phyloP scores from a whole-genome alignment of 163 green algal genomes.

The Scenedesmus sp. region DNA sequence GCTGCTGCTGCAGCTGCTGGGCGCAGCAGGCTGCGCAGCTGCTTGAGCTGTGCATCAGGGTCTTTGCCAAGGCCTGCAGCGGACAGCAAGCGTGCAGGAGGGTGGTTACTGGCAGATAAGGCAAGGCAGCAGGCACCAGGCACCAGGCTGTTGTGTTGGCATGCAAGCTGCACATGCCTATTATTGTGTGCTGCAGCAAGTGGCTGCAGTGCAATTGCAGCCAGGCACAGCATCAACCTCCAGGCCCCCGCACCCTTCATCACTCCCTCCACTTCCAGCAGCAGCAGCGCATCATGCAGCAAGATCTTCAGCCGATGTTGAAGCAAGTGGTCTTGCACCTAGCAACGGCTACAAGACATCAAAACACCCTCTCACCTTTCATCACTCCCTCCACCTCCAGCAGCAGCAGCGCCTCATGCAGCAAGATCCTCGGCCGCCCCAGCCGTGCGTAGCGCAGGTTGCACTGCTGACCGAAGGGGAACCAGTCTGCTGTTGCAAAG shows the following conservation, averaged over 20 bases:
- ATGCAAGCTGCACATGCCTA: no score
- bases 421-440: background rate
- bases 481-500: conserved; percentile 72
- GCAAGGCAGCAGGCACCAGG: background rate
- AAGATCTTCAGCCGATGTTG: no score
- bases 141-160: background rate
- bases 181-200: no score
- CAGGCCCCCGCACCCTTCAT: no score
- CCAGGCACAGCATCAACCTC: no score
- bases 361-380: background rate
- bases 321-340: no score
- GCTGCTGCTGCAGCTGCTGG: background rate
- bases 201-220: no score
- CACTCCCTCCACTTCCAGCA: no score
- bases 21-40: background rate
- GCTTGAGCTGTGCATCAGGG: background rate
- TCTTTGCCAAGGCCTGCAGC: background rate
- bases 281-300: no score
- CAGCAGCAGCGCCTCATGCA: conserved; percentile 40
- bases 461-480: background rate
- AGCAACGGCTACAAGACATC: background rate
- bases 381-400: background rate
- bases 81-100: background rate
- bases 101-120: no score
- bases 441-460: conserved; percentile 15